Conservation (phyloP, 1,284 basidiomycete genomes). For the Apiotrichum veenhuisii region DNA sequence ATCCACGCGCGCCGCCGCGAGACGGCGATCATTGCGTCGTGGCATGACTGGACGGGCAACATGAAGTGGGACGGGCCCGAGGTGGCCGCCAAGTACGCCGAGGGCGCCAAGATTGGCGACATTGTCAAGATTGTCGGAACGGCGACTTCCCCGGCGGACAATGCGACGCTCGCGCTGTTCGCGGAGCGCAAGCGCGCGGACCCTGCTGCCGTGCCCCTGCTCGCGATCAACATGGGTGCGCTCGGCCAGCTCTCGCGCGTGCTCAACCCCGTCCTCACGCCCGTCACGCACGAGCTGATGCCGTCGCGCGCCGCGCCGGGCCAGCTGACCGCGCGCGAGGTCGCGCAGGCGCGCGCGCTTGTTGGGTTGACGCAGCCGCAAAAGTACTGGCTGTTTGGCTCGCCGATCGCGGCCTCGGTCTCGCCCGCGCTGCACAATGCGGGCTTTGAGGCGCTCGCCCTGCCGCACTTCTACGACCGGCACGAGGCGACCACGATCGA, state of each 20-base stretch:
- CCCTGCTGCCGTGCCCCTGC: constrained; percentile 66
- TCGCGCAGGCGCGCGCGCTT: constrained; percentile 74
- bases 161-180: constrained; percentile 75
- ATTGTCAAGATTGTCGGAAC: constrained; percentile 90
- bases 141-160: constrained; percentile 71
- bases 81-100: constrained; percentile 65
- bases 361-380: constrained; percentile 70
- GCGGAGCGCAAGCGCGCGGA: constrained; percentile 49
- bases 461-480: constrained; percentile 76
- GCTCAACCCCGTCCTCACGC: constrained; percentile 79
- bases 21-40: constrained; percentile 83
- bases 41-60: constrained; percentile 86
- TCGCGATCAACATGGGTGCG: constrained; percentile 91
- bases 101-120: constrained; percentile 70
- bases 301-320: constrained; percentile 85
- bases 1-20: constrained; percentile 64
- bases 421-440: constrained; percentile 93
- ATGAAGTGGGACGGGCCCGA: constrained; percentile 73
- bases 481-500: constrained; percentile 69
- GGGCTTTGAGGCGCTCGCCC: constrained; percentile 71
- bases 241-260: constrained; percentile 86
- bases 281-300: constrained; percentile 81
- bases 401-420: constrained; percentile 82
- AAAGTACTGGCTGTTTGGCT: constrained; percentile 82
- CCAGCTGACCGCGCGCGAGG: constrained; percentile 81